These are phyloP conservation scores for Cotoneaster glaucophyllus DNA, from an alignment of 306 rosid genomes.

Conservation along the genomic window DNA sequence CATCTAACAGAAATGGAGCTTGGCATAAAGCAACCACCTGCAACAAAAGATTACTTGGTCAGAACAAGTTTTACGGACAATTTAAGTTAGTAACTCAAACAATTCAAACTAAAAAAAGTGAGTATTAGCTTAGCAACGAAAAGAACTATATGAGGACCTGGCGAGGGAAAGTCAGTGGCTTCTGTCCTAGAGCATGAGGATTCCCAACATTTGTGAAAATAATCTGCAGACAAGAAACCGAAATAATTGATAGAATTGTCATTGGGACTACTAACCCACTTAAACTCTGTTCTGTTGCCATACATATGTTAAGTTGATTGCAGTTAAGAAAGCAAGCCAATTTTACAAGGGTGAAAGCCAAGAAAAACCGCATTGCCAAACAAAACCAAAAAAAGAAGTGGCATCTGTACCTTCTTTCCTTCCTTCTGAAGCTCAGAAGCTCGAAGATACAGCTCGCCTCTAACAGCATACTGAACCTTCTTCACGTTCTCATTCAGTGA, in stretches of 20 bases:
- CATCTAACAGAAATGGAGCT: slow-evolving; percentile 94
- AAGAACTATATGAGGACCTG: slow-evolving; percentile 58
- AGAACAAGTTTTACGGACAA: slow-evolving; percentile 11
- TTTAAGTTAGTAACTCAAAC: not conserved
- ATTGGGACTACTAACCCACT: not conserved
- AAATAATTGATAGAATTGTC: not conserved
- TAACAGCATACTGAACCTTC: slow-evolving; percentile 88
- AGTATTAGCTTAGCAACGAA: not conserved
- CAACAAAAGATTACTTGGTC: slow-evolving; percentile 18
- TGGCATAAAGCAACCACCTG: slow-evolving; percentile 99
- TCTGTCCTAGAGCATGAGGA: slow-evolving; percentile 98
- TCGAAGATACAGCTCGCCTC: slow-evolving; percentile 93
- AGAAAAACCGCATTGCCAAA: slow-evolving; percentile 1
- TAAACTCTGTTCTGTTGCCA: not conserved
- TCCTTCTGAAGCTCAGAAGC: slow-evolving; percentile 97
- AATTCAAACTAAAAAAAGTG: slow-evolving; percentile 7
- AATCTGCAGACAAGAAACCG: slow-evolving; percentile 48
- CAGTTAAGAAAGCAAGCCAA: not conserved
- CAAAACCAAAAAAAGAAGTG: not conserved
- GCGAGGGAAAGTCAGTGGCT: slow-evolving; percentile 94
- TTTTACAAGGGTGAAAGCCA: slow-evolving; percentile 8
- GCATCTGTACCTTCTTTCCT: slow-evolving; percentile 70
- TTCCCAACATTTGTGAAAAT: slow-evolving; percentile 98
- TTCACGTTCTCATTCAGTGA: slow-evolving; percentile 85
- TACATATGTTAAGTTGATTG: not conserved